phyloP scores from a whole-genome alignment of 805 yeast genomes.

The Candida berthetii region DNA sequence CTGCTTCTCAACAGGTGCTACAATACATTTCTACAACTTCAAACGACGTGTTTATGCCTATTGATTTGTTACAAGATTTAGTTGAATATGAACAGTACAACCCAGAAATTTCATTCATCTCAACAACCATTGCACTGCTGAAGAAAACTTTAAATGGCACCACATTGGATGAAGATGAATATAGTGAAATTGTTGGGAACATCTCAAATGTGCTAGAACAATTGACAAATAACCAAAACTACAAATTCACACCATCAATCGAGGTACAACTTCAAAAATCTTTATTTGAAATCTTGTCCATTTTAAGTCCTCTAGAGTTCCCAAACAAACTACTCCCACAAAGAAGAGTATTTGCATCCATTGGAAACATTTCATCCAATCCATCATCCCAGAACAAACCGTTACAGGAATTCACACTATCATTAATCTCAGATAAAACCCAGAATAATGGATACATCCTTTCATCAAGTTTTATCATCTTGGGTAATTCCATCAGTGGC shows the following conservation, averaged over 20 bases:
- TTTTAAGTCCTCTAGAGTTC: constrained; percentile 8
- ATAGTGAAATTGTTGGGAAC: constrained; percentile 11
- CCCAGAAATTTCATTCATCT: constrained; percentile 1
- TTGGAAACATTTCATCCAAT: constrained; percentile 22
- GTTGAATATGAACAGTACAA: constrained; percentile 4
- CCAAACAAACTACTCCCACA: constrained; percentile 13
- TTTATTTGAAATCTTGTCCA: constrained; percentile 5
- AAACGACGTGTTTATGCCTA: constrained; percentile 7
- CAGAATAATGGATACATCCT: constrained; percentile 16
- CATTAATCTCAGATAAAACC: background rate
- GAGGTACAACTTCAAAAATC: constrained; percentile 7
- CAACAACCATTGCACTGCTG: background rate
- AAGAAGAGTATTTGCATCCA: constrained; percentile 15
- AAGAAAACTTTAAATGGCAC: background rate
- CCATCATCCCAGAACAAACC: constrained; percentile 11
- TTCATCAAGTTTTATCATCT: constrained; percentile 12
- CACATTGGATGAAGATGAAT: constrained; percentile 13
- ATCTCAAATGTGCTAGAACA: constrained; percentile 12
- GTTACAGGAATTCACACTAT: background rate
- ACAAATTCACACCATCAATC: constrained; percentile 6
- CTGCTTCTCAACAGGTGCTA: constrained; percentile 8
- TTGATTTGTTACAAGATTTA: constrained; percentile 13
- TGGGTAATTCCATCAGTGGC: constrained; percentile 19
- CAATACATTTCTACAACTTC: constrained; percentile 4
- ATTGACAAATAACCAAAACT: constrained; percentile 10